Evolutionary conservation across 1,284 basidiomycete genomes (phyloP).

Genomic region (Cutaneotrichosporon spelunceum): DNA sequence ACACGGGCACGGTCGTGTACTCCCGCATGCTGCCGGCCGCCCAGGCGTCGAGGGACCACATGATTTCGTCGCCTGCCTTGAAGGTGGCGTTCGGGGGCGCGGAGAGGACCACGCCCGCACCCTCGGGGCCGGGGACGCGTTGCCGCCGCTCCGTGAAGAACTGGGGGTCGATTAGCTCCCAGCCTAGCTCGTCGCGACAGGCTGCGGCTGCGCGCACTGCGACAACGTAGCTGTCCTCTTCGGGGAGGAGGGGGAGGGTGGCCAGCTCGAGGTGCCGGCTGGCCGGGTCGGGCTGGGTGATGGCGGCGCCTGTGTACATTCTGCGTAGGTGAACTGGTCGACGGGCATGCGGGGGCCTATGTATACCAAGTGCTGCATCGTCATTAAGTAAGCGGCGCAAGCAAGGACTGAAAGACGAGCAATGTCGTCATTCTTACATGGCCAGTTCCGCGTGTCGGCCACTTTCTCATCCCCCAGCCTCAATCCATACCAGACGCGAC

Average conservation of each 20-base stretch:
- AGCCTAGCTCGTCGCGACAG: constrained; percentile 16
- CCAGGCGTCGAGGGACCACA: constrained; percentile 20
- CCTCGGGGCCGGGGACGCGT: constrained; percentile 23
- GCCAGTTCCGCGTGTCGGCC: too few relatives aligned
- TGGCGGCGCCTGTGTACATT: too few relatives aligned
- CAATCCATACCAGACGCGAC: too few relatives aligned
- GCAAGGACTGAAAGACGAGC: too few relatives aligned
- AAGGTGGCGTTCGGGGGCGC: neutral
- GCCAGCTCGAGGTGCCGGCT: constrained; percentile 4
- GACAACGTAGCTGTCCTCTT: constrained; percentile 3
- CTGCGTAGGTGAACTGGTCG: too few relatives aligned
- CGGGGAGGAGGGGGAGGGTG: constrained; percentile 9
- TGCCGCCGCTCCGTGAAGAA: neutral
- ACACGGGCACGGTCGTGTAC: constrained; percentile 12
- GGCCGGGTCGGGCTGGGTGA: constrained; percentile 15
- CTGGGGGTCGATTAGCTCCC: constrained; percentile 11
- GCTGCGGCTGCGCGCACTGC: constrained; percentile 14
- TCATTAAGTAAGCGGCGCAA: too few relatives aligned
- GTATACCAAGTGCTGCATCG: too few relatives aligned
- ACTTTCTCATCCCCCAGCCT: too few relatives aligned
- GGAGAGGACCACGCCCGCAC: constrained; percentile 15
- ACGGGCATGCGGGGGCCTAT: too few relatives aligned
- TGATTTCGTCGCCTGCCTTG: constrained; percentile 16
- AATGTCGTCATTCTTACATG: too few relatives aligned
- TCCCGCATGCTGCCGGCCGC: constrained; percentile 11